A percentile compares a stretch with the other conserved stretches of the same genome.
These are phyloP conservation scores for Pisolithus thermaeus DNA, from an alignment of 1,284 basidiomycete genomes.

Conservation along the genomic window DNA sequence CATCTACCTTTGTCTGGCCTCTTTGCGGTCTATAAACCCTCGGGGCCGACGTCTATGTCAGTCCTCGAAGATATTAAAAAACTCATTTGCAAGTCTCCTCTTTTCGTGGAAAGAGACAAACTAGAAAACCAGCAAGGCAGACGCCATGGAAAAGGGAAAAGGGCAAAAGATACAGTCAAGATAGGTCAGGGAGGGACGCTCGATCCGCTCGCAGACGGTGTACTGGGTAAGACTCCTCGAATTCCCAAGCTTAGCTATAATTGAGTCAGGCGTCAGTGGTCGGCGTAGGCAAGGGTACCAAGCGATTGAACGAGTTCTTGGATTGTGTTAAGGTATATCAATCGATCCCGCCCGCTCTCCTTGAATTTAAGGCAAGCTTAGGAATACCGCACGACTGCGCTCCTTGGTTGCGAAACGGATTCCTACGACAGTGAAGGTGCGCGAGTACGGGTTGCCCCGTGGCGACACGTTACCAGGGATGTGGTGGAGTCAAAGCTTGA, in stretches of 20 bases:
- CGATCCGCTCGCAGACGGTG: conserved; percentile 95
- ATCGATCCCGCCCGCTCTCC: conserved; percentile 2
- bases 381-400: conserved; percentile 89
- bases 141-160: conserved; percentile 35
- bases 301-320: conserved; percentile 80
- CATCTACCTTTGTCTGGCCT: conserved; percentile 69
- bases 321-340: conserved; percentile 81
- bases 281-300: conserved; percentile 88
- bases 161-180: conserved; percentile 53
- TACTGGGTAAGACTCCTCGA: conserved; percentile 53
- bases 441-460: conserved; percentile 70
- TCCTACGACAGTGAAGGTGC: conserved; percentile 90
- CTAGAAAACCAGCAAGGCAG: conserved; percentile 40
- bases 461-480: conserved; percentile 80
- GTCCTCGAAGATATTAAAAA: conserved; percentile 84
- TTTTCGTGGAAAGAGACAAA: conserved; percentile 69
- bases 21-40: conserved; percentile 83
- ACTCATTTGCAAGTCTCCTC: conserved; percentile 68
- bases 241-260: conserved; percentile 10
- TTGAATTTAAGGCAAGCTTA: conserved; percentile 31
- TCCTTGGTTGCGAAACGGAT: conserved; percentile 93
- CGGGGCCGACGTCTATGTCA: conserved; percentile 88
- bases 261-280: conserved; percentile 53
- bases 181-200: conserved; percentile 93
- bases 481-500: conserved; percentile 66